Evolutionary conservation across 2,329 filamentous ascomycete species (phyloP).

Genomic region (Colletotrichum navitas): DNA sequence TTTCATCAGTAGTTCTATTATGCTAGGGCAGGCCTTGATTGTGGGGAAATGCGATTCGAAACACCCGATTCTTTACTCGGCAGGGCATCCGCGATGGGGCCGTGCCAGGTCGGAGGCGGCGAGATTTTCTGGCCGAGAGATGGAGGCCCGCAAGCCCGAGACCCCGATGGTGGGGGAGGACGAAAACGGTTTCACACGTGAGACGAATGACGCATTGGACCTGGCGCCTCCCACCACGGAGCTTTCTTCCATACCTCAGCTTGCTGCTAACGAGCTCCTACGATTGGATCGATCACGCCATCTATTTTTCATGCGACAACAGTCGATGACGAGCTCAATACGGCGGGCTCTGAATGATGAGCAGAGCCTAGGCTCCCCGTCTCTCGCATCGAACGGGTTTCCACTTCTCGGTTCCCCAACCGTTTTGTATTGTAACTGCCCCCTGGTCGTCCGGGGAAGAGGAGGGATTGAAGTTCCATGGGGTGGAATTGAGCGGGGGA

Average conservation of each 20-base stretch:
- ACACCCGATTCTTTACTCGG: neutral
- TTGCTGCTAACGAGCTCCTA: conserved; percentile 20
- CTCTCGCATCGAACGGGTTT: neutral
- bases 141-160: conserved; percentile 33
- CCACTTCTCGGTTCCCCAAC: conserved; percentile 2
- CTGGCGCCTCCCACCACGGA: neutral
- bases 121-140: conserved; percentile 22
- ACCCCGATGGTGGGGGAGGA: conserved; percentile 13
- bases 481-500: conserved; percentile 20
- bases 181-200: conserved; percentile 35
- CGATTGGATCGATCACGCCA: conserved; percentile 35
- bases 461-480: neutral
- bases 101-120: conserved; percentile 30
- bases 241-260: conserved; percentile 1
- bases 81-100: conserved; percentile 24
- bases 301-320: conserved; percentile 24
- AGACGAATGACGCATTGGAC: conserved; percentile 35
- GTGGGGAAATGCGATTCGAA: conserved; percentile 5
- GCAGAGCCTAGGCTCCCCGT: neutral
- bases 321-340: conserved; percentile 3
- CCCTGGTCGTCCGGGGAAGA: conserved; percentile 25
- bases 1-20: no score
- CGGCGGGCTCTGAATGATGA: neutral
- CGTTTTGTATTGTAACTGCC: neutral
- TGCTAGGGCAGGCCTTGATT: neutral